Evolutionary conservation across 2,329 filamentous ascomycete species (phyloP).

Genomic region (Cladosporium cucumerinum): DNA sequence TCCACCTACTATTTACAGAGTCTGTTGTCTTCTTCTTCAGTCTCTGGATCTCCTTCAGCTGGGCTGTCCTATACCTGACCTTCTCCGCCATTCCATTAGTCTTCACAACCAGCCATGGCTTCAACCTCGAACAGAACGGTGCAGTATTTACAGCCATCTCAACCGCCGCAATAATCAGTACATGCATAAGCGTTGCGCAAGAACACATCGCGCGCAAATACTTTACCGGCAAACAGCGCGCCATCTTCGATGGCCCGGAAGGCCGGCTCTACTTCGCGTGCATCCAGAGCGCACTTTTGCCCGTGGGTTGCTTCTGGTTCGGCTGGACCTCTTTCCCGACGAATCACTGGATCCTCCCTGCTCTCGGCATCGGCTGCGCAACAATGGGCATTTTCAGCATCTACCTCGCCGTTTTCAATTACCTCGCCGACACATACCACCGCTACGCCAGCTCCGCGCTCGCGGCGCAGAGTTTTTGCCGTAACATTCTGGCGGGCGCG

Average conservation of each 20-base stretch:
- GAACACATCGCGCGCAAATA: conserved; percentile 23
- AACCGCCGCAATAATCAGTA: conserved; percentile 63
- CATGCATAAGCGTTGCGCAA: conserved; percentile 59
- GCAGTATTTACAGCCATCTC: conserved; percentile 72
- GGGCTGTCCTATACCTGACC: conserved; percentile 83
- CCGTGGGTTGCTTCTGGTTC: conserved; percentile 77
- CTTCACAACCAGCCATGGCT: conserved; percentile 65
- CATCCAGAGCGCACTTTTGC: conserved; percentile 69
- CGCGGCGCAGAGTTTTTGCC: conserved; percentile 80
- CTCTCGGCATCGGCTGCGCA: conserved; percentile 67
- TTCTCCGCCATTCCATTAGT: conserved; percentile 79
- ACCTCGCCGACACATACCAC: conserved; percentile 84
- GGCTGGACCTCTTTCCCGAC: conserved; percentile 64
- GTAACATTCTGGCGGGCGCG: conserved; percentile 75
- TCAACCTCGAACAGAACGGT: conserved; percentile 64
- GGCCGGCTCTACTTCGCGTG: conserved; percentile 80
- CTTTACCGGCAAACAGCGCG: conserved; percentile 32
- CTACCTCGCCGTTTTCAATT: conserved; percentile 89
- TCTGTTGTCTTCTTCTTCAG: conserved; percentile 83
- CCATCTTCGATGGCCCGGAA: conserved; percentile 59
- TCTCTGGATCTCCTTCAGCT: conserved; percentile 84
- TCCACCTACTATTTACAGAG: conserved; percentile 72
- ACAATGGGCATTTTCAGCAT: conserved; percentile 85
- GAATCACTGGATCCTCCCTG: conserved; percentile 69
- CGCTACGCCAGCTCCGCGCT: conserved; percentile 80